Base-by-base conservation (phyloP, 805 yeast species). In the Saccharomycopsis fodiens region DNA sequence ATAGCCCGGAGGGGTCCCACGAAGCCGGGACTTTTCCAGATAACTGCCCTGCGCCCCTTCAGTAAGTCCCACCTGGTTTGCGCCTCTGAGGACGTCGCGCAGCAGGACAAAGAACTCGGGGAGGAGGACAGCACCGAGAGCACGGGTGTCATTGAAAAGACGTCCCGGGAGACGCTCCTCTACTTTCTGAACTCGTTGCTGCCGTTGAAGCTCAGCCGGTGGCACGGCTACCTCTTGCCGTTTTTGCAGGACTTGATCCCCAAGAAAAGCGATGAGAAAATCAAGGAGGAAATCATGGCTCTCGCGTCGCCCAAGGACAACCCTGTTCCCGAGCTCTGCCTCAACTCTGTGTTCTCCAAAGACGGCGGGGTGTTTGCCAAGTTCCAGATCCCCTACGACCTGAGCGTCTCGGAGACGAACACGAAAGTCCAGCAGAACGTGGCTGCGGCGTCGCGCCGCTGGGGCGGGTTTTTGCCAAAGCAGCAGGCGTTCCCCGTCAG, bases 281-380 rank as follows among this genome's bases (percentile, higher is more conserved):
- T 47, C 32, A 20, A 34, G 25, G 22, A 32, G 12, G 38, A 37
- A 21, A 42, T 48, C 19, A 13, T 27, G 20, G 15, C 27, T 1
- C 57, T 72, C 10, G 71, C 77, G 0, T 63, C 67, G 30, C 68
- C 73, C 4, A 52, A 53, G 3, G 52, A 51, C 1, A 58, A 57
- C 17, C 66, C 70, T 1, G 62, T 69, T n/a, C 60, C 61, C 35
- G 69, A 66, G 1, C 47, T 79, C 20, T 63, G 70, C 23, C 66
- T 86, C 41, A 68, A 74, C 4, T 78, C 79, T 1, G 70, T 86
- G 25, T 75, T 81, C 27, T 83, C 93, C 0, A 70, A 95, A 50
- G 98, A 93, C 58, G 96, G 97, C 43, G 97, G 97, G 38, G 96
- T 87, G 1, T 89, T 91, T 70, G 93, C 86, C 31, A 82, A 82